These are phyloP conservation scores for Sordariomycetes sp. DNA, from an alignment of 2,329 filamentous ascomycete genomes.

Conservation along the genomic window DNA sequence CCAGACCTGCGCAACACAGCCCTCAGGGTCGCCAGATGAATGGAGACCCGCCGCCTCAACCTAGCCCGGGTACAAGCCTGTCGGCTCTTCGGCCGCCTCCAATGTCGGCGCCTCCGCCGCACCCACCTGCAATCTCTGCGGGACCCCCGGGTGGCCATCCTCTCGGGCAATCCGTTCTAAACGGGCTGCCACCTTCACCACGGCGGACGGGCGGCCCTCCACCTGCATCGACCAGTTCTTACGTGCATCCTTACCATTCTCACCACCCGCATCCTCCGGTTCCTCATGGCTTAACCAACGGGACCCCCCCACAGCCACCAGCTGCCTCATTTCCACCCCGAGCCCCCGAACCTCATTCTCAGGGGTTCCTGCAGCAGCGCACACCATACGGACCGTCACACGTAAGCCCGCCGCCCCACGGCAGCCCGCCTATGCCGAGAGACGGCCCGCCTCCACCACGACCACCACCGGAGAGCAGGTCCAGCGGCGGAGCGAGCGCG, in stretches of 20 bases:
- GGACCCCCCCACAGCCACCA: slow-evolving; percentile 23
- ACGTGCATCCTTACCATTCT: slow-evolving; percentile 4
- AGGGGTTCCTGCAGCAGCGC: slow-evolving; percentile 29
- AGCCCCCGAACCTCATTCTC: slow-evolving; percentile 25
- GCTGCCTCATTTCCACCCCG: slow-evolving; percentile 18
- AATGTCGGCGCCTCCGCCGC: slow-evolving; percentile 27
- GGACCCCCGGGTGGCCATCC: slow-evolving; percentile 28
- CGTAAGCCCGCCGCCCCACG: slow-evolving; percentile 23
- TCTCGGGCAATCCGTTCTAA: slow-evolving; percentile 25
- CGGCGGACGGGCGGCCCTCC: not conserved
- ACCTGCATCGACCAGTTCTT: not conserved
- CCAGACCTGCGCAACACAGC: slow-evolving; percentile 24
- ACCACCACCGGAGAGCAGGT: slow-evolving; percentile 27
- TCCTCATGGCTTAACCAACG: slow-evolving; percentile 19
- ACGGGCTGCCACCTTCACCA: slow-evolving; percentile 20
- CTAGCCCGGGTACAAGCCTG: slow-evolving; percentile 20
- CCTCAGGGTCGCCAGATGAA: slow-evolving; percentile 39
- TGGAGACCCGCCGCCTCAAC: slow-evolving; percentile 27
- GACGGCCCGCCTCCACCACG: slow-evolving; percentile 18
- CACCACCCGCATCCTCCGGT: slow-evolving; percentile 3
- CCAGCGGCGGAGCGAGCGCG: slow-evolving; percentile 59
- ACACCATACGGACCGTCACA: slow-evolving; percentile 19
- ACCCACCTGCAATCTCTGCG: slow-evolving; percentile 25
- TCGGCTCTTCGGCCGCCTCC: slow-evolving; percentile 39
- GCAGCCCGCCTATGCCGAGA: slow-evolving; percentile 32